phyloP scores from a whole-genome alignment of 108 stramenopile genomes.

The Cyclotella choctawhatcheeana region DNA sequence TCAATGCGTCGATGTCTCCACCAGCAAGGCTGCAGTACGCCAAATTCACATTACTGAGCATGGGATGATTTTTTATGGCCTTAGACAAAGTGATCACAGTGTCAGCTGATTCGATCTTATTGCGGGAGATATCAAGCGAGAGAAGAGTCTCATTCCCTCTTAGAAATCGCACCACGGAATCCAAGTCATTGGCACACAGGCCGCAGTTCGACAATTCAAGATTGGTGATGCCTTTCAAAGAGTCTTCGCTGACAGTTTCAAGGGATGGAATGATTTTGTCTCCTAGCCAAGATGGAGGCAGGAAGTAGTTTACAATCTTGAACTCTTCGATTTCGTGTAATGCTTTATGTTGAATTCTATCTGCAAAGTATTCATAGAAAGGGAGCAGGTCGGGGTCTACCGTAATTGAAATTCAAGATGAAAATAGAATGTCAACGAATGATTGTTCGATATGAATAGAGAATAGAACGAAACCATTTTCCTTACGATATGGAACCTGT shows the following conservation, averaged over 20 bases:
- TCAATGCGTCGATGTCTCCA: slow-evolving; percentile 4
- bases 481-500: background rate
- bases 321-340: background rate
- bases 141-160: slow-evolving; percentile 4
- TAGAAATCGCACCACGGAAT: background rate
- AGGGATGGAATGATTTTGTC: background rate
- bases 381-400: background rate
- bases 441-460: background rate
- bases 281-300: background rate
- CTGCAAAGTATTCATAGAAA: background rate
- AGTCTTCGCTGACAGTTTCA: background rate
- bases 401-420: too few relatives aligned
- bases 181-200: background rate
- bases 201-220: slow-evolving; percentile 18
- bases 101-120: slow-evolving; percentile 17
- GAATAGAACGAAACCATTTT: background rate
- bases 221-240: background rate
- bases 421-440: background rate
- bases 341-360: background rate
- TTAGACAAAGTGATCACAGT: slow-evolving; percentile 1
- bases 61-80: slow-evolving; percentile 11
- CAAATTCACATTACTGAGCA: slow-evolving; percentile 15
- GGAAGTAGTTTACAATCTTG: background rate
- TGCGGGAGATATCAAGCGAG: slow-evolving; percentile 14
- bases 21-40: slow-evolving; percentile 8